phyloP scores from a whole-genome alignment of 768 basidiomycete genomes.

The Artomyces pyxidatus region DNA sequence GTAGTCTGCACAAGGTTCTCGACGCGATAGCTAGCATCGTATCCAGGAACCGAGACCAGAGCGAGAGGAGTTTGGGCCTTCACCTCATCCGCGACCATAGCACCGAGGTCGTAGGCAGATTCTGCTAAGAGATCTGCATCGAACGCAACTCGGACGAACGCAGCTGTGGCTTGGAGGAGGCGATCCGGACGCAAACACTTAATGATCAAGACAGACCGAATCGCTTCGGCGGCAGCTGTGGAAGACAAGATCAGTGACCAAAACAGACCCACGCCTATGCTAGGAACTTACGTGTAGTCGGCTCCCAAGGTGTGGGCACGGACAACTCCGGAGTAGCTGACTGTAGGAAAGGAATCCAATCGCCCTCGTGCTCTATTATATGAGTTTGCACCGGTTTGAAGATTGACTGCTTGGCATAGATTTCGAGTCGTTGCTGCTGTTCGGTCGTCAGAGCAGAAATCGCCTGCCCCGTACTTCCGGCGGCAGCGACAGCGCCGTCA shows the following conservation, averaged over 20 bases:
- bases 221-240: conserved; percentile 62
- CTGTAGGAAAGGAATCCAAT: conserved; percentile 68
- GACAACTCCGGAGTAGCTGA: conserved; percentile 56
- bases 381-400: conserved; percentile 72
- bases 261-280: too few species aligned
- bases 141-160: conserved; percentile 73
- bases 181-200: conserved; percentile 93
- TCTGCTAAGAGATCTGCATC: conserved; percentile 68
- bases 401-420: conserved; percentile 60
- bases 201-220: conserved; percentile 70
- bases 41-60: conserved; percentile 88
- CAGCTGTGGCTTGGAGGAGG: conserved; percentile 71
- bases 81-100: conserved; percentile 76
- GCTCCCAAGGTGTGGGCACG: conserved; percentile 76
- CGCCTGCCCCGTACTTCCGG: conserved; percentile 27
- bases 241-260: conserved; percentile 1
- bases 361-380: conserved; percentile 49
- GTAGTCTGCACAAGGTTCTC: conserved; percentile 79
- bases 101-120: conserved; percentile 66
- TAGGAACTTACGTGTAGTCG: conserved; percentile 71
- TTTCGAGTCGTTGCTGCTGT: conserved; percentile 59
- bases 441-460: conserved; percentile 53
- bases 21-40: conserved; percentile 96
- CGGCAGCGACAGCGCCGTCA: conserved; percentile 44
- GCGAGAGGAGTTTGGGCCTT: conserved; percentile 78